phyloP scores from a whole-genome alignment of 345 rosid species.

The Brassica nigra region DNA sequence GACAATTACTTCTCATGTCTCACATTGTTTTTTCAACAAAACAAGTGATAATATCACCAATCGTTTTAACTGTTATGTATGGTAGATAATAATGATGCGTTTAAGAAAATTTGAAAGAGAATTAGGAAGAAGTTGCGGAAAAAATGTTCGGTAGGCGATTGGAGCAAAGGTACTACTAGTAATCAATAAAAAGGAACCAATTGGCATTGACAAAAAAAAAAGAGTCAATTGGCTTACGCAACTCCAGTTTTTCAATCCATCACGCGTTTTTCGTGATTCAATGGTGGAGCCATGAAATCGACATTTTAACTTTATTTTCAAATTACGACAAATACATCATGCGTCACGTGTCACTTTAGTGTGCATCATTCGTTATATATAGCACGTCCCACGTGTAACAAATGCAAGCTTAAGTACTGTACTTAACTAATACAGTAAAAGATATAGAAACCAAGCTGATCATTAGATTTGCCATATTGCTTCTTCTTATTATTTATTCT shows the following conservation, averaged over 20 bases:
- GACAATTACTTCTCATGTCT: conserved; percentile 54
- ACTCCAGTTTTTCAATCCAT: conserved; percentile 19
- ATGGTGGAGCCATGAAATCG: conserved; percentile 30
- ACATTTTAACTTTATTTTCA: conserved; percentile 16
- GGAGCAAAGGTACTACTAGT: conserved; percentile 13
- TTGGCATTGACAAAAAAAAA: no score
- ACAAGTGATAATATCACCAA: neutral
- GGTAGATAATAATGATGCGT: neutral
- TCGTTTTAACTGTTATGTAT: neutral
- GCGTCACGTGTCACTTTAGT: conserved; percentile 33
- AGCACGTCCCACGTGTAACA: conserved; percentile 35
- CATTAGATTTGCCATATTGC: neutral
- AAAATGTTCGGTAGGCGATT: neutral
- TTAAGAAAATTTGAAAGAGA: neutral
- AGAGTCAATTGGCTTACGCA: conserved; percentile 15
- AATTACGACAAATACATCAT: neutral
- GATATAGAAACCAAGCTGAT: neutral
- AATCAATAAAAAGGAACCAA: conserved; percentile 1
- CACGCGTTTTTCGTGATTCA: conserved; percentile 41
- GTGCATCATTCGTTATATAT: neutral
- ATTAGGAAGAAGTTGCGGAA: neutral
- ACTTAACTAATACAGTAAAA: neutral
- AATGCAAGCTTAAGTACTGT: conserved; percentile 6
- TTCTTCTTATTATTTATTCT: neutral
- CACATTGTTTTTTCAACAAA: conserved; percentile 13